Percentiles rank a stretch among this genome's conserved stretches.
phyloP scores from a whole-genome alignment of 495 filamentous ascomycete species.

The Pyrenopolyporus hunteri region DNA sequence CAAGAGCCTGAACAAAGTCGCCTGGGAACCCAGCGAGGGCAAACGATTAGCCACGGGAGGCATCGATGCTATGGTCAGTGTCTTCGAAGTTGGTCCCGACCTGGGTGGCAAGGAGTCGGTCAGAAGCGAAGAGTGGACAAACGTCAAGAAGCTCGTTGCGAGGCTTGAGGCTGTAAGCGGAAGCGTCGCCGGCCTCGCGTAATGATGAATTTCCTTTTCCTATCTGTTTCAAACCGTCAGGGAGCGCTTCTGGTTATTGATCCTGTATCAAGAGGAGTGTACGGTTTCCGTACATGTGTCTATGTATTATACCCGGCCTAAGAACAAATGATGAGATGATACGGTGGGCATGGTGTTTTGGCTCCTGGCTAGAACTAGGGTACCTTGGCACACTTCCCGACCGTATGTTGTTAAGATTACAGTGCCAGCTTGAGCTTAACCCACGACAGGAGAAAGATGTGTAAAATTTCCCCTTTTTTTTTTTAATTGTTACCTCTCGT shows the following conservation, averaged over 20 bases:
- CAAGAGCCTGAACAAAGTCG: conserved; percentile 87
- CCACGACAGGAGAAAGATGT: not conserved
- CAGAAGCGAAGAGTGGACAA: conserved; percentile 86
- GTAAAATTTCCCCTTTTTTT: too few species aligned
- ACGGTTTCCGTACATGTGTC: conserved; percentile 4
- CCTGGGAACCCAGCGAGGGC: conserved; percentile 91
- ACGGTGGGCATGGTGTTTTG: conserved; percentile 1
- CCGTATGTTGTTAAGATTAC: conserved; percentile 2
- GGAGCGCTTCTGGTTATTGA: conserved; percentile 8
- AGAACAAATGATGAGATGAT: conserved; percentile 7
- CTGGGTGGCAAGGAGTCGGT: conserved; percentile 79
- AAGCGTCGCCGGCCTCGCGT: conserved; percentile 42
- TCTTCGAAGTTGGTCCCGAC: conserved; percentile 92
- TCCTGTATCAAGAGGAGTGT: not conserved
- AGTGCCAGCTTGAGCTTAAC: not conserved
- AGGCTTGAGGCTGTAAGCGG: conserved; percentile 62
- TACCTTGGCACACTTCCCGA: conserved; percentile 11
- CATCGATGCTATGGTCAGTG: conserved; percentile 83
- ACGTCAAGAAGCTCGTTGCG: conserved; percentile 82
- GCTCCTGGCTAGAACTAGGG: conserved; percentile 3
- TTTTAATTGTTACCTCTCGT: too few species aligned
- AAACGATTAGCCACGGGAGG: conserved; percentile 86
- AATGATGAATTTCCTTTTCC: not conserved
- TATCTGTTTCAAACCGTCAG: not conserved
- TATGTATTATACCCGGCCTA: conserved; percentile 30